Base-by-base conservation (phyloP, 2,329 filamentous ascomycete species). In the Aureobasidium sp. region DNA sequence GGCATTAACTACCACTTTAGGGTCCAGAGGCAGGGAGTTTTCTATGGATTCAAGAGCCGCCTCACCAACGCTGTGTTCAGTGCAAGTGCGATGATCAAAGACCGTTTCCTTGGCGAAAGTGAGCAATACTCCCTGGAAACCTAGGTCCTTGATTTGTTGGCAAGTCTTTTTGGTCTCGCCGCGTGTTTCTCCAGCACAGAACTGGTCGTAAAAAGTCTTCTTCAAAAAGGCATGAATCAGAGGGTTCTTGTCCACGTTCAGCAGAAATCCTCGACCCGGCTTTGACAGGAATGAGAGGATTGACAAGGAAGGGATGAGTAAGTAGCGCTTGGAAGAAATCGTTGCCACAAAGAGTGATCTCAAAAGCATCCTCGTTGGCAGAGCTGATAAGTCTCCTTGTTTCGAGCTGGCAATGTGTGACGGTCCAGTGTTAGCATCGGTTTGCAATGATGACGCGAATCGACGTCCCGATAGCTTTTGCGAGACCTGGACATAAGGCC, bases 131-230 rank as follows among this genome's bases (percentile, higher is more conserved):
- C 81, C 81, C 13, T 77, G 73, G 63, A 78, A 83, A 16, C 81
- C 81, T 16, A 47, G 25, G 9, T 30, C 25, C 16, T 16, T 47
- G 44, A 47, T 47, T 3, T 42, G 41, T 42, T 10, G 41, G 9
- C 41, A 42, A 16, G 44, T 47, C 63, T 65, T 78, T 80, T 74
- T 71, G 2, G 83, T 79, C 59, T 83, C 80, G 1, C 62, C 59
- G 42, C 75, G 73, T 55, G 78, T 81, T 37, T 77, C 76, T 0
- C 81, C 81, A 0, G 81, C 81, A 64, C 81, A 83, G 69, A 83
- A 84, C 52, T 84, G 81, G 63, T 82, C 77, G 66, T 83, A 84
- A 15, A 83, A 73, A 9, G 78, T 72, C 57, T 76, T 74, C 65
- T 77, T 77, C 29, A 79, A 69, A 3, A 78, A 68, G 53, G 74